Evolutionary conservation across 257 asterid genomes (phyloP).

Genomic region (Solanum tarapatanum): DNA sequence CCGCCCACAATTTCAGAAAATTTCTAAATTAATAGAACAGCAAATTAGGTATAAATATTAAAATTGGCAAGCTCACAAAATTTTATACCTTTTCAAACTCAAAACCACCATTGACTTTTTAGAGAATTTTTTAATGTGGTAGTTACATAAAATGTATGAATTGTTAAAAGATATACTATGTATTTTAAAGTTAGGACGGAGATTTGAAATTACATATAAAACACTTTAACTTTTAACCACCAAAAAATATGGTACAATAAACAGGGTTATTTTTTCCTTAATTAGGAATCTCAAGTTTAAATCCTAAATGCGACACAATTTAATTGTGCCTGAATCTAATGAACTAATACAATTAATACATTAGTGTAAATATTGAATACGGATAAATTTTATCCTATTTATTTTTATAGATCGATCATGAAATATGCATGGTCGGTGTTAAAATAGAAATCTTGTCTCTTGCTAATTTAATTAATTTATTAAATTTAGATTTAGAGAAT

Average conservation of each 20-base stretch:
- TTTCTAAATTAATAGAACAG: background rate
- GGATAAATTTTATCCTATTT: background rate
- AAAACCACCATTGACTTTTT: background rate
- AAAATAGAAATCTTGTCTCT: background rate
- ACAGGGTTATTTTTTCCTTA: fast-evolving
- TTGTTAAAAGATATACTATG: background rate
- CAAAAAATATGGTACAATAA: too few relatives aligned
- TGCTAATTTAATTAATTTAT: background rate
- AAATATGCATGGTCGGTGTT: background rate
- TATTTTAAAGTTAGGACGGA: background rate
- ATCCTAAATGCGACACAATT: fast-evolving
- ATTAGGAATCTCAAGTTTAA: fast-evolving
- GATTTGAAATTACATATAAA: background rate
- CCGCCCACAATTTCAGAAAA: conserved; percentile 21
- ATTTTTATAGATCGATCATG: background rate
- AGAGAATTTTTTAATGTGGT: background rate
- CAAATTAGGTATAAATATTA: background rate
- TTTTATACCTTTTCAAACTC: background rate
- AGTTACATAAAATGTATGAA: background rate
- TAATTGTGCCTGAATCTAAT: too few relatives aligned
- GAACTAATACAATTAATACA: background rate
- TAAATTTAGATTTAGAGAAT: background rate
- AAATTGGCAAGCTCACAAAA: background rate
- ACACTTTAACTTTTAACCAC: background rate
- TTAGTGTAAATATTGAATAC: background rate